Evolutionary conservation across 2,329 filamentous ascomycete genomes (phyloP), one percentile per base, ranked within the genome.

Genomic region (Colletotrichum tabaci): DNA sequence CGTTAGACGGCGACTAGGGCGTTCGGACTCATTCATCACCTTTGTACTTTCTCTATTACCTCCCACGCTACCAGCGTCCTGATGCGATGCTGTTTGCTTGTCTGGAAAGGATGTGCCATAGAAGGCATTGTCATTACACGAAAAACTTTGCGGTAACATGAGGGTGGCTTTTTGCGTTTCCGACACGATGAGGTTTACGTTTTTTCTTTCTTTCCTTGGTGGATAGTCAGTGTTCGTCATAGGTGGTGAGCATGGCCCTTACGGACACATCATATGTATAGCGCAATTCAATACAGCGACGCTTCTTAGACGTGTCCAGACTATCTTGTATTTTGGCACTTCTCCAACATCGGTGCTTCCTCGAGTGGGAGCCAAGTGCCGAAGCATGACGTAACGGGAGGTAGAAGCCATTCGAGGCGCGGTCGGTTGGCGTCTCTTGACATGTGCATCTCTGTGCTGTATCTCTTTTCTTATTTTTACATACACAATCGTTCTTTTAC

Each of bases 1-100:
- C 67, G 67, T 71, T 71, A 56, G 55, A 67, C 55, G 65, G 65
- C 40, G 69, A 15, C 40, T 35, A 58, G 26, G 69, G 69, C 69
- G 69, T 72, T 55, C 26, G 66, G 66, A 64, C 42, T 49, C 50
- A 46, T 57, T 65, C 26, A 65, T 26, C 40, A 38, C 35, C 35
- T 38, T n/a, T 69, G 18, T 30, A 40, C 50, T 52, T n/a, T n/a
- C 26, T 23, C 30, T 46, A 42, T 30, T 18, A 18, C 21, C 56
- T 21, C 21, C 18, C 49, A 18, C 18, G 13, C 40, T 18, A 21
- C 15, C 40, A 18, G 15, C 26, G 21, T 23, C 57, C 35, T 21
- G 47, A 15, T 38, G 38, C 58, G 57, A 67, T 47, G n/a, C 50
- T 40, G 42, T 58, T 63, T 38, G 52, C 26, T 6, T 42, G 35